Evolutionary conservation across 495 filamentous ascomycete species (phyloP).

Genomic region (Pseudevernia furfuracea): DNA sequence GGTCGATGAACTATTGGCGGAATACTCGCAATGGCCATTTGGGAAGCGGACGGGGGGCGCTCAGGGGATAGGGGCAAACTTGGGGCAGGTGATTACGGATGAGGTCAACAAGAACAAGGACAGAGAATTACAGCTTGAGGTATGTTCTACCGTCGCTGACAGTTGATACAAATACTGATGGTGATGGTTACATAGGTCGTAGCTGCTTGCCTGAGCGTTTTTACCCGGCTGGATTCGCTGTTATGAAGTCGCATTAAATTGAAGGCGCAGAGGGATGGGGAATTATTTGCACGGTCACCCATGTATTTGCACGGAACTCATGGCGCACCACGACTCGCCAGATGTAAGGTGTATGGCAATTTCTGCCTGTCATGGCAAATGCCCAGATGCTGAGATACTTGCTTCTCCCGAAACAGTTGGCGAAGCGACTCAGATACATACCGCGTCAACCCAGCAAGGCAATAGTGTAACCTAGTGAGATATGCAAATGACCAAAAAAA

Average conservation of each 20-base stretch:
- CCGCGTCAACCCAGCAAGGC: background rate
- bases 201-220: conserved; percentile 91
- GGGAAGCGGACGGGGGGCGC: conserved; percentile 66
- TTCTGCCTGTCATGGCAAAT: background rate
- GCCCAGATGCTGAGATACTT: background rate
- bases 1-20: conserved; percentile 89
- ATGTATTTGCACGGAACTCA: background rate
- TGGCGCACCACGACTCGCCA: background rate
- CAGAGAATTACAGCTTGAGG: conserved; percentile 92
- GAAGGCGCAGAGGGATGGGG: background rate
- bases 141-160: conserved; percentile 32
- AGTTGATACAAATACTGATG: background rate
- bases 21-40: conserved; percentile 97
- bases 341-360: background rate
- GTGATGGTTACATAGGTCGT: conserved; percentile 52
- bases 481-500: background rate
- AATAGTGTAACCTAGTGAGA: background rate
- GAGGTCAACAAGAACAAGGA: conserved; percentile 80
- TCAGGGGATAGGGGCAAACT: conserved; percentile 80
- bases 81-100: conserved; percentile 80
- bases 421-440: background rate
- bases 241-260: conserved; percentile 45
- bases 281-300: background rate
- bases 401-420: background rate
- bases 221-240: conserved; percentile 89